Percentiles rank a stretch among this genome's conserved stretches.
Conservation (phyloP, 805 yeast species). For the Pichia insulana region DNA sequence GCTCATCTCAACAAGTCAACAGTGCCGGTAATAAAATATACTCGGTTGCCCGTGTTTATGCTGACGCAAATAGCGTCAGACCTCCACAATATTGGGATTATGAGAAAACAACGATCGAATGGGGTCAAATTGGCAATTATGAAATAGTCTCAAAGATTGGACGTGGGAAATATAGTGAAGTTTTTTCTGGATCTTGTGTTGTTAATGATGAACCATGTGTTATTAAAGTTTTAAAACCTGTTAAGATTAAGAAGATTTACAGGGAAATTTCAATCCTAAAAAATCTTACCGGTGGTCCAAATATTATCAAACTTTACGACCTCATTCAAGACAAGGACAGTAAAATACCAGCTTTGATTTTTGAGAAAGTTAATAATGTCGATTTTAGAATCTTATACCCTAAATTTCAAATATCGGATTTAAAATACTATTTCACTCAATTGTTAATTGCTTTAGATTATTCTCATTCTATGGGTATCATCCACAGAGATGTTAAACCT, state of each 20-base stretch:
- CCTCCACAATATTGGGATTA: constrained; percentile 85
- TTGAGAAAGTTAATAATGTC: constrained; percentile 74
- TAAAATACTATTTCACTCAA: constrained; percentile 77
- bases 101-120: constrained; percentile 56
- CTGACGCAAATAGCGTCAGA: constrained; percentile 67
- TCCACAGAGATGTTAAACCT: constrained; percentile 92
- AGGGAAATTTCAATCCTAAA: constrained; percentile 83
- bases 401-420: constrained; percentile 62
- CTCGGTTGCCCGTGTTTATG: constrained; percentile 56
- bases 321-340: constrained; percentile 81
- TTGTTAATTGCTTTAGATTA: constrained; percentile 75
- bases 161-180: constrained; percentile 90
- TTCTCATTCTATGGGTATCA: constrained; percentile 88
- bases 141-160: constrained; percentile 82
- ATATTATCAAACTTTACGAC: constrained; percentile 65
- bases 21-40: constrained; percentile 19
- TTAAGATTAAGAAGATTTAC: constrained; percentile 84
- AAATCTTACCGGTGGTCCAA: constrained; percentile 78
- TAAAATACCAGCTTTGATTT: constrained; percentile 82
- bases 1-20: constrained; percentile 7
- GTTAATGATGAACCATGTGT: constrained; percentile 59
- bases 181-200: constrained; percentile 73
- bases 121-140: constrained; percentile 82
- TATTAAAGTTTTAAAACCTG: constrained; percentile 88
- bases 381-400: constrained; percentile 87